These are phyloP conservation scores for Alternaria conjuncta DNA, from an alignment of 2,329 filamentous ascomycete genomes.

Conservation along the genomic window DNA sequence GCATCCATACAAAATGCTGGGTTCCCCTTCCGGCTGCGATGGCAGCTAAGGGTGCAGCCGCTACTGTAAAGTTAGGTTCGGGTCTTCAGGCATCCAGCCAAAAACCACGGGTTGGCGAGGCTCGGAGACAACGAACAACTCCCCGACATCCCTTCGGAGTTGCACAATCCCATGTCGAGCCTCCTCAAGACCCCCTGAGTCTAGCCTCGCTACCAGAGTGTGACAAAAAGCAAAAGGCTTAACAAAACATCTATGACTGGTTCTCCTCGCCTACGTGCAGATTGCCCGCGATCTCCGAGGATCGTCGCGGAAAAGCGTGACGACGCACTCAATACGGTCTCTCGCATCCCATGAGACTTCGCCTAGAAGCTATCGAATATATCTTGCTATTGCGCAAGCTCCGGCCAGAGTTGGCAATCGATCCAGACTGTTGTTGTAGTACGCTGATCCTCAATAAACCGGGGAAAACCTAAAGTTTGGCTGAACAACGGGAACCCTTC, in stretches of 20 bases:
- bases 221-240: slow-evolving; percentile 6
- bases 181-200: slow-evolving; percentile 13
- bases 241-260: slow-evolving; percentile 1
- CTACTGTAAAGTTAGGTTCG: slow-evolving; percentile 4
- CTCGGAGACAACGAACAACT: slow-evolving; percentile 17
- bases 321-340: not conserved
- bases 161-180: slow-evolving; percentile 13
- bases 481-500: not conserved
- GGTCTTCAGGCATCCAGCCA: slow-evolving; percentile 4
- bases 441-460: slow-evolving; percentile 2
- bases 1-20: not conserved
- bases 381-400: not conserved
- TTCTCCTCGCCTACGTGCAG: not conserved
- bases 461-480: not conserved
- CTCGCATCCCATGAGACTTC: not conserved
- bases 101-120: slow-evolving; percentile 9
- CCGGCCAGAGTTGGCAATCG: not conserved
- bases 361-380: not conserved
- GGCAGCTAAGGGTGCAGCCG: slow-evolving; percentile 7
- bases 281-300: slow-evolving; percentile 1
- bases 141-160: slow-evolving; percentile 14
- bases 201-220: slow-evolving; percentile 5
- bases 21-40: slow-evolving; percentile 1
- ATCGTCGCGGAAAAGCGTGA: slow-evolving; percentile 1
- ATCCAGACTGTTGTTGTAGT: not conserved